Base-by-base conservation (phyloP, 345 rosid genomes). In the Moricandia arvensis region DNA sequence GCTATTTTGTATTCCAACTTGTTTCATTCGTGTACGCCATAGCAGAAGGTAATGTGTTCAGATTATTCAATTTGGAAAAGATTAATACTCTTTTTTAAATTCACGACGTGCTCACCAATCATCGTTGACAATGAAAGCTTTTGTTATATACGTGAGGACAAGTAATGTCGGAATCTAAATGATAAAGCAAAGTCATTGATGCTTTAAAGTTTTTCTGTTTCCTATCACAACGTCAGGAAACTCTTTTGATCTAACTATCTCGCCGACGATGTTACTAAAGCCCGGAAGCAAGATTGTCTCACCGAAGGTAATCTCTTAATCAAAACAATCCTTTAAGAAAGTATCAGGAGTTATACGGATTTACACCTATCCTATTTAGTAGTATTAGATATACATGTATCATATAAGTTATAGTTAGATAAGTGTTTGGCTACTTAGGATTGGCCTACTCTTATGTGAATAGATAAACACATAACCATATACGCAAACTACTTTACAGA, bases 41-140 rank as follows among this genome's bases (percentile, higher is more conserved):
- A 9, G 16, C 38, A 49, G 59, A 66, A 49, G 54, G 11, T 47
- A 47, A n/a, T n/a, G n/a, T n/a, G 27, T 38, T 63, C 68, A 18
- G 12, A 38, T 38, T 10, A 41, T 43, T 33, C n/a, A 33, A 61
- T 29, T 29, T 33, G 13, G 43, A 31, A 61, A 61, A 11, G 7
- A 43, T 41, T n/a, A 41, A 1, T 12, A 43, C 51, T 43, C 16
- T 38, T n/a, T 43, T 47, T n/a, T 5, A 13, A n/a, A 47, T 47
- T 47, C 53, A 47, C 74, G 69, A 76, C 80, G 80, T 76, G 80
- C 71, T 63, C 53, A 41, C 75, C 71, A 18, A 55, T 63, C 63
- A 18, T 69, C 30, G 34, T 38, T 53, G 41, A 49, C 74, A 53
- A 29, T 69, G 63, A 43, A 29, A 43, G 60, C 53, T 47, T 31